phyloP scores from a whole-genome alignment of 495 filamentous ascomycete genomes.

The Annulohypoxylon nitens region DNA sequence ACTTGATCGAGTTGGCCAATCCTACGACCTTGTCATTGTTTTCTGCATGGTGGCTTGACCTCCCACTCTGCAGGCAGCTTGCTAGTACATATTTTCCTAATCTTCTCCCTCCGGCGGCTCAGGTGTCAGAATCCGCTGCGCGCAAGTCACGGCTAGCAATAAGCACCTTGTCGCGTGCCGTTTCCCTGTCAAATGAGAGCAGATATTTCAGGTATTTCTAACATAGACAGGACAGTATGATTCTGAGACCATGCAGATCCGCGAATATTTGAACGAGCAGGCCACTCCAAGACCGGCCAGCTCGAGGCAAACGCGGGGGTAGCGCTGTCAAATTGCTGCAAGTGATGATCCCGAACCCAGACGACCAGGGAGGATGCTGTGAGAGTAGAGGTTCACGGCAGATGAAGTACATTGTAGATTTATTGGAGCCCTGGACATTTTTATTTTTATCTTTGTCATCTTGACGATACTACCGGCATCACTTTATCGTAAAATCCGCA shows the following conservation, averaged over 20 bases:
- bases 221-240: slow-evolving; percentile 24
- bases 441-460: slow-evolving; percentile 44
- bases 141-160: slow-evolving; percentile 41
- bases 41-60: slow-evolving; percentile 22
- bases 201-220: slow-evolving; percentile 38
- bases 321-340: slow-evolving; percentile 47
- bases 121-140: slow-evolving; percentile 39
- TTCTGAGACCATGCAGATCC: slow-evolving; percentile 41
- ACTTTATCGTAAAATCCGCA: slow-evolving; percentile 21
- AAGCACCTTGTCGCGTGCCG: slow-evolving; percentile 42
- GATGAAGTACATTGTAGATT: slow-evolving; percentile 32
- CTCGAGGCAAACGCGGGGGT: slow-evolving; percentile 44
- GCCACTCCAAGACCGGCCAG: slow-evolving; percentile 30
- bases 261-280: slow-evolving; percentile 26
- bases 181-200: slow-evolving; percentile 34
- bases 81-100: slow-evolving; percentile 29
- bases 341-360: slow-evolving; percentile 47
- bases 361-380: slow-evolving; percentile 31
- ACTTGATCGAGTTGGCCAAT: slow-evolving; percentile 36
- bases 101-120: slow-evolving; percentile 29
- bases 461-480: slow-evolving; percentile 30
- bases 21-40: slow-evolving; percentile 29
- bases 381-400: slow-evolving; percentile 35
- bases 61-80: slow-evolving; percentile 34
- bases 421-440: slow-evolving; percentile 24